These are phyloP conservation scores for Cystofilobasidium bisporidii DNA, from an alignment of 768 basidiomycete species.

Conservation along the genomic window DNA sequence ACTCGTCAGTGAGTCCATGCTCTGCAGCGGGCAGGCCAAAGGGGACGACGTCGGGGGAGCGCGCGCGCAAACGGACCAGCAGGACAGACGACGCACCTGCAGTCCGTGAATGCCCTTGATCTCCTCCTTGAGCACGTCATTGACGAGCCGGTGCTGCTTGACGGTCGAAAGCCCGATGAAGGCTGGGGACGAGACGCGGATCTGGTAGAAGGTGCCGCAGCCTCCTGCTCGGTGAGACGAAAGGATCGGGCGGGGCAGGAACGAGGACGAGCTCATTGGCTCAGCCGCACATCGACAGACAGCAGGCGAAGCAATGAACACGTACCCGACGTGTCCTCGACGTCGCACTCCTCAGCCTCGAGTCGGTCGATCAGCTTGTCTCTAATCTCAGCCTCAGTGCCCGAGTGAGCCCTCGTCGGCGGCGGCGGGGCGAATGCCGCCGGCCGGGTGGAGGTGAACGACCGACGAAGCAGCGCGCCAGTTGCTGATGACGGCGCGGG, in stretches of 20 bases:
- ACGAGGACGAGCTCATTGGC: neutral
- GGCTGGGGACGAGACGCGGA: slow-evolving; percentile 68
- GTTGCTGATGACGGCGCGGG: neutral
- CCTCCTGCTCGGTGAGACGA: slow-evolving; percentile 52
- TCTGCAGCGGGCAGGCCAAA: too few relatives aligned
- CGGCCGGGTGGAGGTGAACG: neutral
- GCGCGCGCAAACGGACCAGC: too few relatives aligned
- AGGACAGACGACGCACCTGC: slow-evolving; percentile 52
- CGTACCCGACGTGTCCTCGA: slow-evolving; percentile 91
- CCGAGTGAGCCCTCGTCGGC: slow-evolving; percentile 14
- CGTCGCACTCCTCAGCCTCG: slow-evolving; percentile 66
- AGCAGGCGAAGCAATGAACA: slow-evolving; percentile 13
- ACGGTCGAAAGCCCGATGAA: slow-evolving; percentile 80
- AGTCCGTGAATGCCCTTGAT: slow-evolving; percentile 86
- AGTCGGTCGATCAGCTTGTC: slow-evolving; percentile 66
- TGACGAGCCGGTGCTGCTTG: slow-evolving; percentile 89
- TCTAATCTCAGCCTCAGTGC: slow-evolving; percentile 45
- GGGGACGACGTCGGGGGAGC: too few relatives aligned
- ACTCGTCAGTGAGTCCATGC: too few relatives aligned
- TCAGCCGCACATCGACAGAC: too few relatives aligned
- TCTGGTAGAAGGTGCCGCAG: slow-evolving; percentile 94
- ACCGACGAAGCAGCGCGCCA: neutral
- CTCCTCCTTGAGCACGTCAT: slow-evolving; percentile 72
- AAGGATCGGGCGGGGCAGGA: neutral
- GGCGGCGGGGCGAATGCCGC: slow-evolving; percentile 7